Percentiles rank a stretch among this genome's conserved stretches.
phyloP scores from a whole-genome alignment of 2,329 filamentous ascomycete genomes.

The Fusarium sp. region DNA sequence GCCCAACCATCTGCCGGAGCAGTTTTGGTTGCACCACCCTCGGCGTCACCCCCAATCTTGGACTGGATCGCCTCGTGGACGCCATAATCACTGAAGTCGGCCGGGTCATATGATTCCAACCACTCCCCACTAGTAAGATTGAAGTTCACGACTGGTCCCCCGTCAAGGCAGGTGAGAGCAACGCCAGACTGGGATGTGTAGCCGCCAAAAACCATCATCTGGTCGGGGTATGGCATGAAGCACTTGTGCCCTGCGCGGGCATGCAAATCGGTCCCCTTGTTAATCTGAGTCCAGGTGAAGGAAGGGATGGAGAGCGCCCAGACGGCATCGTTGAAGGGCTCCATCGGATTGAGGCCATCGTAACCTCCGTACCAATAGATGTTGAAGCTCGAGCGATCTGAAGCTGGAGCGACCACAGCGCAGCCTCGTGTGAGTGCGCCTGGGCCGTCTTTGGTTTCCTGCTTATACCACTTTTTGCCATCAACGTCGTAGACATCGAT shows the following conservation, averaged over 20 bases:
- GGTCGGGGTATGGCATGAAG: slow-evolving; percentile 79
- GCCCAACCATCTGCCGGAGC: slow-evolving; percentile 72
- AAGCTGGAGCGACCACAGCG: slow-evolving; percentile 78
- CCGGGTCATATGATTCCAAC: slow-evolving; percentile 77
- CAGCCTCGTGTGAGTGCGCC: slow-evolving; percentile 75
- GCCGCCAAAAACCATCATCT: slow-evolving; percentile 84
- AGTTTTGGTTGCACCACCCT: slow-evolving; percentile 77
- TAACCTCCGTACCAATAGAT: slow-evolving; percentile 90
- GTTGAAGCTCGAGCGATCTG: slow-evolving; percentile 80
- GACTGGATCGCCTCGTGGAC: slow-evolving; percentile 74
- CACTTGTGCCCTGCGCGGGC: slow-evolving; percentile 81
- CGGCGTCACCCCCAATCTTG: slow-evolving; percentile 75
- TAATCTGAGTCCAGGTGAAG: slow-evolving; percentile 79
- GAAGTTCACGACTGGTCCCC: slow-evolving; percentile 73
- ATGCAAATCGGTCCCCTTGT: slow-evolving; percentile 60
- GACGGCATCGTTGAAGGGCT: slow-evolving; percentile 72
- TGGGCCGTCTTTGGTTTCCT: slow-evolving; percentile 71
- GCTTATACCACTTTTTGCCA: slow-evolving; percentile 74
- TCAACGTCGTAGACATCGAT: slow-evolving; percentile 85
- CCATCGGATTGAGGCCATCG: slow-evolving; percentile 58
- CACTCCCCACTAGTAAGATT: slow-evolving; percentile 78
- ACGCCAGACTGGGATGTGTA: slow-evolving; percentile 56
- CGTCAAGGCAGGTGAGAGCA: slow-evolving; percentile 59
- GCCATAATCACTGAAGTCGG: slow-evolving; percentile 72
- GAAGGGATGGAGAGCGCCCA: slow-evolving; percentile 85